A percentile compares a stretch with the other conserved stretches of the same genome.
Evolutionary conservation across 1,284 basidiomycete species (phyloP).

Genomic region (Gastroboletus turbinatus): DNA sequence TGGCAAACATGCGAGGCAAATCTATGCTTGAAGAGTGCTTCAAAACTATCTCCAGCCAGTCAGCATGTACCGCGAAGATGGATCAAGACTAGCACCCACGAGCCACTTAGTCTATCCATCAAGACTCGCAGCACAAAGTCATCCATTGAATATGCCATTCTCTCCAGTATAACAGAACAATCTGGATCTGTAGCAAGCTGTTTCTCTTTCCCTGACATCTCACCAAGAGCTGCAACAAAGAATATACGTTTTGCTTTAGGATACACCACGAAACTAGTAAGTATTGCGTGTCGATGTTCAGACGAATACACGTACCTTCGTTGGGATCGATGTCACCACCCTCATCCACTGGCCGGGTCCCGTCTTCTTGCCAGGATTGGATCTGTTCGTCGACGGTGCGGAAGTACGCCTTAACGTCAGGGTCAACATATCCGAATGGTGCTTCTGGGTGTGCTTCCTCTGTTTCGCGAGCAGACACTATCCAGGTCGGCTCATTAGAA

Average conservation of each 20-base stretch:
- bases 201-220: conserved; percentile 85
- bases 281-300: background rate
- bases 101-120: conserved; percentile 79
- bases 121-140: conserved; percentile 90
- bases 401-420: conserved; percentile 90
- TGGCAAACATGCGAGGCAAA: conserved; percentile 94
- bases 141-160: conserved; percentile 89
- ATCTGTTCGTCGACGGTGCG: conserved; percentile 84
- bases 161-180: conserved; percentile 83
- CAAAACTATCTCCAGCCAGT: conserved; percentile 48
- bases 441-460: conserved; percentile 60
- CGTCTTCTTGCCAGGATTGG: conserved; percentile 74
- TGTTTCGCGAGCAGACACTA: conserved; percentile 43
- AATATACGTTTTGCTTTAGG: conserved; percentile 76
- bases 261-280: conserved; percentile 5
- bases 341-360: conserved; percentile 36
- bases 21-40: conserved; percentile 70
- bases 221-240: conserved; percentile 78
- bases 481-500: conserved; percentile 60
- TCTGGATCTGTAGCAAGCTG: conserved; percentile 90
- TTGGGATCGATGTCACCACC: conserved; percentile 63
- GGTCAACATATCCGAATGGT: conserved; percentile 85
- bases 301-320: conserved; percentile 55
- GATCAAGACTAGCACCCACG: conserved; percentile 53
- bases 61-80: conserved; percentile 1